These are phyloP conservation scores for Fusarium nematophilum DNA, from an alignment of 2,329 filamentous ascomycete species.

Conservation along the genomic window DNA sequence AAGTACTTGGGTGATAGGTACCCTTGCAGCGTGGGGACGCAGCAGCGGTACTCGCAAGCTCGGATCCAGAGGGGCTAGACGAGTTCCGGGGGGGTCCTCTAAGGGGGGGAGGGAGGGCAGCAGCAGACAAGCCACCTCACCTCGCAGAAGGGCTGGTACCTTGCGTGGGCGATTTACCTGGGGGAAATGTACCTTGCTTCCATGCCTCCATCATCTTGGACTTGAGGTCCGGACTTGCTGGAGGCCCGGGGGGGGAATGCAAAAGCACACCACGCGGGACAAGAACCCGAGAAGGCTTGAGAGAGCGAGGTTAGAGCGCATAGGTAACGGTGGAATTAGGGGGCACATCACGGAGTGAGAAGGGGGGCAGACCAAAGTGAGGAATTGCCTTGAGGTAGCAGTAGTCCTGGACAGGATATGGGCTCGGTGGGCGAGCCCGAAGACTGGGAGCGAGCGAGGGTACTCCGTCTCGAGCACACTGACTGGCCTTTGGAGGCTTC, in stretches of 20 bases:
- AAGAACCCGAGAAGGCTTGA: constrained; percentile 8
- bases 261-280: constrained; percentile 23
- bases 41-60: constrained; percentile 35
- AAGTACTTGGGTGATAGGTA: constrained; percentile 38
- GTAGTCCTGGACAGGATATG: constrained; percentile 32
- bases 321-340: constrained; percentile 17
- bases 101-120: constrained; percentile 19
- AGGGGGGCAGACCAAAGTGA: constrained; percentile 5
- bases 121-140: constrained; percentile 35
- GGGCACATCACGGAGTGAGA: constrained; percentile 7
- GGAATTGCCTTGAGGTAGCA: constrained; percentile 7
- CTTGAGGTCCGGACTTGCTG: constrained; percentile 27
- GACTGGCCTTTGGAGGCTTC: constrained; percentile 18
- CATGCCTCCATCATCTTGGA: too few relatives aligned
- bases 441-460: constrained; percentile 36
- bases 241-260: constrained; percentile 35
- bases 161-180: constrained; percentile 31
- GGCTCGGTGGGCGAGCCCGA: constrained; percentile 31
- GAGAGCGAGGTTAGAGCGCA: not conserved
- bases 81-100: constrained; percentile 23
- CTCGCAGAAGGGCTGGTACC: constrained; percentile 25
- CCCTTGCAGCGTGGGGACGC: constrained; percentile 34
- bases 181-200: constrained; percentile 23
- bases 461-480: too few relatives aligned
- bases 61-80: constrained; percentile 29